Evolutionary conservation across 768 basidiomycete species (phyloP).

Genomic region (Termitomyces sp.): DNA sequence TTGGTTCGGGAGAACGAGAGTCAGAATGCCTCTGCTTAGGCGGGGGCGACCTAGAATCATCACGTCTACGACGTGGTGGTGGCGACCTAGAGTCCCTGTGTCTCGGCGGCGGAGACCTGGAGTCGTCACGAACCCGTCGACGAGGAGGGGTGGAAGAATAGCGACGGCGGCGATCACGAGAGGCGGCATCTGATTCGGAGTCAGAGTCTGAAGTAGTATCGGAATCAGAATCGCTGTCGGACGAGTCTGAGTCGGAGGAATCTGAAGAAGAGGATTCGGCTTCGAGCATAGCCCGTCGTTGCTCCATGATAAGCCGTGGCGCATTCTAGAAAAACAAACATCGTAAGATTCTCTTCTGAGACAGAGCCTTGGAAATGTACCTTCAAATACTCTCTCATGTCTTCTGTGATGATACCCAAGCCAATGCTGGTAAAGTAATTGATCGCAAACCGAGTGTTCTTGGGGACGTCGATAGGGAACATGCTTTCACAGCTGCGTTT

Average conservation of each 20-base stretch:
- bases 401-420: conserved; percentile 85
- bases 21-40: conserved; percentile 6
- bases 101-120: conserved; percentile 16
- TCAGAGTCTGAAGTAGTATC: conserved; percentile 18
- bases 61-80: conserved; percentile 12
- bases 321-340: conserved; percentile 62
- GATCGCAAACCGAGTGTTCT: conserved; percentile 94
- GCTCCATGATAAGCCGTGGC: conserved; percentile 89
- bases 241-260: conserved; percentile 35
- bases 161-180: conserved; percentile 20
- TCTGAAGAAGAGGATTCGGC: conserved; percentile 42
- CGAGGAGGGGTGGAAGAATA: conserved; percentile 23
- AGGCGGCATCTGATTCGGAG: conserved; percentile 16
- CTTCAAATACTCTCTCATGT: conserved; percentile 95
- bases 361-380: conserved; percentile 34
- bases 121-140: conserved; percentile 16
- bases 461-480: conserved; percentile 96
- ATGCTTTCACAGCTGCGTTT: conserved; percentile 68
- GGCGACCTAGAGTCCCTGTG: conserved; percentile 2
- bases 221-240: conserved; percentile 20
- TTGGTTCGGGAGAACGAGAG: conserved; percentile 6
- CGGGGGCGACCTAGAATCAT: conserved; percentile 21
- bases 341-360: background rate
- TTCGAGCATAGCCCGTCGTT: conserved; percentile 83
- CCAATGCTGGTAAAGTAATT: conserved; percentile 98